A percentile compares a stretch with the other conserved stretches of the same genome.
Conservation (phyloP, 169 alveolate genomes). For the Plasmodium yoelii region DNA sequence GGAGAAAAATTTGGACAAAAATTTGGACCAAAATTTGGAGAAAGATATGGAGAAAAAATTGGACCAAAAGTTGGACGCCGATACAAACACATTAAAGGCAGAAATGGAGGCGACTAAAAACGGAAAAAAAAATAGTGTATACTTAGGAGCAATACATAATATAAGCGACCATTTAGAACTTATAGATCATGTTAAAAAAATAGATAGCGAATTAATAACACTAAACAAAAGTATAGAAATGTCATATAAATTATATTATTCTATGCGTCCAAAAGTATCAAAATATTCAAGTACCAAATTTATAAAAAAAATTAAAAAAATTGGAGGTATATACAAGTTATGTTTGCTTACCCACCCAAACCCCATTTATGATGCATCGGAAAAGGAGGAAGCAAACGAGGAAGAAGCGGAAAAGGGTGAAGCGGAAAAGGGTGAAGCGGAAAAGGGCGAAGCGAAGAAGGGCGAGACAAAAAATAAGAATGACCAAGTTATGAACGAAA, state of each 20-base stretch:
- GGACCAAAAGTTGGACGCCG: background rate
- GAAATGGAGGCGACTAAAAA: background rate
- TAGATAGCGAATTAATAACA: conserved; percentile 22
- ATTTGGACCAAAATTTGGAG: background rate
- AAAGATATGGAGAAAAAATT: background rate
- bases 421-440: background rate
- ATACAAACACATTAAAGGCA: background rate
- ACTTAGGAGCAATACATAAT: conserved; percentile 34
- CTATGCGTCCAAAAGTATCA: conserved; percentile 73
- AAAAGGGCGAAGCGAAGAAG: background rate
- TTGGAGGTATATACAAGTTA: conserved; percentile 77
- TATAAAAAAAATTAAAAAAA: conserved; percentile 61
- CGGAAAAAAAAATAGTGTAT: background rate
- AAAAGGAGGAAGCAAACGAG: no score
- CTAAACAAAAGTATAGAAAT: conserved; percentile 32
- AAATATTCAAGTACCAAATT: conserved; percentile 65
- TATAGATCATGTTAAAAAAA: conserved; percentile 28
- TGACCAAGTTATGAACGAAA: background rate
- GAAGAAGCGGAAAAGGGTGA: no score
- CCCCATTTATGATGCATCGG: background rate
- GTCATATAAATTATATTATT: conserved; percentile 58
- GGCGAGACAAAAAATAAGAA: background rate
- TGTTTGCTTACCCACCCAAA: conserved; percentile 77
- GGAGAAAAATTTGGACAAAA: background rate
- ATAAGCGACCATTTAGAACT: conserved; percentile 46